Evolutionary conservation across 768 basidiomycete genomes (phyloP).

Genomic region (Podaxis carcinomalis): DNA sequence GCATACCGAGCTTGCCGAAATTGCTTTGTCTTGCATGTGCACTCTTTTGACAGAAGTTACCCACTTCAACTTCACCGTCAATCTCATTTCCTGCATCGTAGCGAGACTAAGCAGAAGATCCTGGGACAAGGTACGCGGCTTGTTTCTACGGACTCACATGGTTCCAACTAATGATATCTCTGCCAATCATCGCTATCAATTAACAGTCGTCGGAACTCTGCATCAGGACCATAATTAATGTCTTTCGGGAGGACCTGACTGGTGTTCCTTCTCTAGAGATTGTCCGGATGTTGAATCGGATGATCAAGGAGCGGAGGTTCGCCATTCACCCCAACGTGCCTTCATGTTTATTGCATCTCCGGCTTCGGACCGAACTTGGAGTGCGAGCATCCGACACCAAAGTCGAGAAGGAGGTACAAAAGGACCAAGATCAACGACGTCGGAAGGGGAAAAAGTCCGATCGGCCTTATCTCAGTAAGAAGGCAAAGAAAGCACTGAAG

Average conservation of each 20-base stretch:
- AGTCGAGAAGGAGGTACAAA: constrained; percentile 45
- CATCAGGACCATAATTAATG: constrained; percentile 71
- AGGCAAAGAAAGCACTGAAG: constrained; percentile 77
- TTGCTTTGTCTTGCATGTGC: constrained; percentile 84
- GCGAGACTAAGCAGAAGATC: constrained; percentile 77
- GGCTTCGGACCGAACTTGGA: constrained; percentile 81
- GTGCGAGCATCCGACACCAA: constrained; percentile 73
- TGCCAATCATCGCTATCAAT: constrained; percentile 13
- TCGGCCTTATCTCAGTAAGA: constrained; percentile 86
- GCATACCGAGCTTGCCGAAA: constrained; percentile 60
- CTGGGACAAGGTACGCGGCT: constrained; percentile 76
- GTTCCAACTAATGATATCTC: neutral
- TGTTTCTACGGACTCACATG: constrained; percentile 3
- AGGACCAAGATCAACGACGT: constrained; percentile 41
- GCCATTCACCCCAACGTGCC: constrained; percentile 88
- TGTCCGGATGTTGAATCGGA: constrained; percentile 88
- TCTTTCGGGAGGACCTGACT: constrained; percentile 80
- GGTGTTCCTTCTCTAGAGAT: constrained; percentile 82
- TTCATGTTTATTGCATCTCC: constrained; percentile 77
- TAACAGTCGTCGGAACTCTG: constrained; percentile 81
- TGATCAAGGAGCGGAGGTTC: constrained; percentile 92
- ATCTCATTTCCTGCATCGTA: constrained; percentile 87
- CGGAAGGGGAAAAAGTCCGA: constrained; percentile 57
- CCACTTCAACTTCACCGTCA: constrained; percentile 95
- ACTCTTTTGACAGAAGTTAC: constrained; percentile 76